Evolutionary conservation across 2,329 filamentous ascomycete species (phyloP).

Genomic region (Colletotrichum ledebouriae): DNA sequence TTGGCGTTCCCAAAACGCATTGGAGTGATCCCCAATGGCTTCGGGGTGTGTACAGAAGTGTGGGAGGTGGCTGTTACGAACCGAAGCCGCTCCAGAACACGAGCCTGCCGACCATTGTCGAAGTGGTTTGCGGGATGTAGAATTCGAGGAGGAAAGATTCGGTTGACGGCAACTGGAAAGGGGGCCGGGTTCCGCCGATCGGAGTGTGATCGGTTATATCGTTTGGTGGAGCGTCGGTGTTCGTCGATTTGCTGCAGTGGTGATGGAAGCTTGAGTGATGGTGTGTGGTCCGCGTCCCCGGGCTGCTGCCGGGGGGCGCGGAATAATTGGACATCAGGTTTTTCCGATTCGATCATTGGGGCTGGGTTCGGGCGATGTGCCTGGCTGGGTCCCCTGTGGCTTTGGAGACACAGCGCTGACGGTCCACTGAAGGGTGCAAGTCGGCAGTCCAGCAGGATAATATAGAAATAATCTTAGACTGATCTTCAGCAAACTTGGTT

Average conservation of each 20-base stretch:
- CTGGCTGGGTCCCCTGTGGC: neutral
- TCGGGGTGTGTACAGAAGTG: neutral
- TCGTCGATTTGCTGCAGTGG: slow-evolving; percentile 17
- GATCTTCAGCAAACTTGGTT: too few species aligned
- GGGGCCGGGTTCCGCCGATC: slow-evolving; percentile 30
- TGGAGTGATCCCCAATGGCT: slow-evolving; percentile 13
- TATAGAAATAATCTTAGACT: too few species aligned
- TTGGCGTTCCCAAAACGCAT: too few species aligned
- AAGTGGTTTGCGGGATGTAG: neutral
- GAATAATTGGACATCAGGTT: slow-evolving; percentile 42
- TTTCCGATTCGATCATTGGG: slow-evolving; percentile 36
- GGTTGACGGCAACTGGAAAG: slow-evolving; percentile 30
- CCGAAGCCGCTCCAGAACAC: slow-evolving; percentile 94
- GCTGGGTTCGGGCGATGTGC: too few species aligned
- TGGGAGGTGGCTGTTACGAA: slow-evolving; percentile 61
- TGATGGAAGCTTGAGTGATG: slow-evolving; percentile 38
- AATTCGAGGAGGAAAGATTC: slow-evolving; percentile 2
- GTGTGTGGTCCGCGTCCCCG: slow-evolving; percentile 29
- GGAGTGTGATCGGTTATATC: slow-evolving; percentile 11
- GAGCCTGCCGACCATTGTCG: slow-evolving; percentile 73
- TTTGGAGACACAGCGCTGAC: too few species aligned
- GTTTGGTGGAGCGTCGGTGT: slow-evolving; percentile 29
- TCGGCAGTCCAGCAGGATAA: too few species aligned
- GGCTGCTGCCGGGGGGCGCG: slow-evolving; percentile 24
- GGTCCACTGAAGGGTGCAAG: too few species aligned